phyloP scores from a whole-genome alignment of 805 yeast genomes.

The Candida stauntonica region DNA sequence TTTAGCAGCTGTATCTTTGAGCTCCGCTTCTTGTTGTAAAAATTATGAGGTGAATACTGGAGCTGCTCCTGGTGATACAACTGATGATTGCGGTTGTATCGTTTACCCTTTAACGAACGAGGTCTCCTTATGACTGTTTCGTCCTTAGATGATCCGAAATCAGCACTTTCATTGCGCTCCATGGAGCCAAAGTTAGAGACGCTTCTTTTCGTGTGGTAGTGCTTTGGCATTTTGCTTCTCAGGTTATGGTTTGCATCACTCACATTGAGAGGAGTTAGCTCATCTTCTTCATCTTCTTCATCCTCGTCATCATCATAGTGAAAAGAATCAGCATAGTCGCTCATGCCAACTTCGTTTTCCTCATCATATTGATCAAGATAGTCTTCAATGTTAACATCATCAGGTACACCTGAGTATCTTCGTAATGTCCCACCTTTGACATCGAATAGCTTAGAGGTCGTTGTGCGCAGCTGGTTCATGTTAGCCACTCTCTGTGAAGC shows the following conservation, averaged over 20 bases:
- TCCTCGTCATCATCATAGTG: constrained; percentile 24
- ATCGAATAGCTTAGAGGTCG: constrained; percentile 71
- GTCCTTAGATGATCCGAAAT: constrained; percentile 11
- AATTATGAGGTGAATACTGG: constrained; percentile 46
- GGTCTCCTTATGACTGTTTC: constrained; percentile 6
- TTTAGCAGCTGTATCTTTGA: constrained; percentile 31
- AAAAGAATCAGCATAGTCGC: constrained; percentile 28
- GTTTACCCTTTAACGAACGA: constrained; percentile 12
- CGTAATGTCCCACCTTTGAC: constrained; percentile 68
- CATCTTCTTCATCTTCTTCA: constrained; percentile 15
- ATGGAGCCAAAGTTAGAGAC: constrained; percentile 18
- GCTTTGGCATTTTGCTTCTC: constrained; percentile 17
- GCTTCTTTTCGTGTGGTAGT: constrained; percentile 28
- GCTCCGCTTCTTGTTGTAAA: constrained; percentile 27
- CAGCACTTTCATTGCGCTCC: constrained; percentile 11
- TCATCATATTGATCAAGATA: constrained; percentile 41
- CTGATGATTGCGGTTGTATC: constrained; percentile 20
- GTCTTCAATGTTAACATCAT: constrained; percentile 45
- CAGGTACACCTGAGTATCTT: constrained; percentile 68
- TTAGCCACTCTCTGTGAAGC: constrained; percentile 4
- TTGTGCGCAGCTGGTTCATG: constrained; percentile 46
- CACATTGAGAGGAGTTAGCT: constrained; percentile 25
- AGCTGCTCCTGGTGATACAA: constrained; percentile 20
- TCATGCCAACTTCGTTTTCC: constrained; percentile 32
- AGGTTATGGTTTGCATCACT: constrained; percentile 21